These are phyloP conservation scores for Blastobotrys aristatus DNA, from an alignment of 1,139 yeast genomes.

Conservation along the genomic window DNA sequence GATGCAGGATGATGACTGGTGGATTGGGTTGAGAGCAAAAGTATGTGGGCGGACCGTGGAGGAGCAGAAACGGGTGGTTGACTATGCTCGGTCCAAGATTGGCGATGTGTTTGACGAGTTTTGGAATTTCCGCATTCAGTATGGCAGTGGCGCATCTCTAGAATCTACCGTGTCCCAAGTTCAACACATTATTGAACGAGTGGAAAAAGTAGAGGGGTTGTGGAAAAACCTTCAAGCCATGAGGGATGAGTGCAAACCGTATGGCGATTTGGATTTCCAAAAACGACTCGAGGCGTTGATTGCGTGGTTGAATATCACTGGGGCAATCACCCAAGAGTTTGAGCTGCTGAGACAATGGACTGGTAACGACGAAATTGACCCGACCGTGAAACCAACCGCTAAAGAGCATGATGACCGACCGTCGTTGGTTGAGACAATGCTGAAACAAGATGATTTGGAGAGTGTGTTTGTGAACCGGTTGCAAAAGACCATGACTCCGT, in stretches of 20 bases:
- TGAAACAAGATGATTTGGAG: conserved; percentile 81
- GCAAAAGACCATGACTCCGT: conserved; percentile 57
- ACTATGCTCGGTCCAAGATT: conserved; percentile 65
- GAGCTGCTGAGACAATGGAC: conserved; percentile 61
- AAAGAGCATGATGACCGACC: conserved; percentile 21
- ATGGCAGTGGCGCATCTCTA: conserved; percentile 17
- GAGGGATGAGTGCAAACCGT: conserved; percentile 71
- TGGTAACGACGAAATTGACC: conserved; percentile 74
- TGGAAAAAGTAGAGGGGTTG: conserved; percentile 64
- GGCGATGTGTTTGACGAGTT: conserved; percentile 73
- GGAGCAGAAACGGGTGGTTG: conserved; percentile 70
- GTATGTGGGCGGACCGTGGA: conserved; percentile 74
- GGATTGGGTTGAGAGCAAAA: conserved; percentile 79
- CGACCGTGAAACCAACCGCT: conserved; percentile 35
- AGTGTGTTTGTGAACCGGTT: conserved; percentile 54
- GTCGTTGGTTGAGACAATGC: conserved; percentile 75
- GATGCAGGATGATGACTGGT: conserved; percentile 57
- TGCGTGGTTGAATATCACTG: conserved; percentile 78
- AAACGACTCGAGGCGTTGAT: conserved; percentile 68
- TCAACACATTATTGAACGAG: conserved; percentile 50
- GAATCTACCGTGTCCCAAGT: conserved; percentile 45
- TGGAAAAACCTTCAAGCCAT: conserved; percentile 81
- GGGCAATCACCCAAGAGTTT: conserved; percentile 59
- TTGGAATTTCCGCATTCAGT: conserved; percentile 50
- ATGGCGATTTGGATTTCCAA: conserved; percentile 60